Conservation (phyloP, 2,329 filamentous ascomycete species). For the Davidsoniella virescens region DNA sequence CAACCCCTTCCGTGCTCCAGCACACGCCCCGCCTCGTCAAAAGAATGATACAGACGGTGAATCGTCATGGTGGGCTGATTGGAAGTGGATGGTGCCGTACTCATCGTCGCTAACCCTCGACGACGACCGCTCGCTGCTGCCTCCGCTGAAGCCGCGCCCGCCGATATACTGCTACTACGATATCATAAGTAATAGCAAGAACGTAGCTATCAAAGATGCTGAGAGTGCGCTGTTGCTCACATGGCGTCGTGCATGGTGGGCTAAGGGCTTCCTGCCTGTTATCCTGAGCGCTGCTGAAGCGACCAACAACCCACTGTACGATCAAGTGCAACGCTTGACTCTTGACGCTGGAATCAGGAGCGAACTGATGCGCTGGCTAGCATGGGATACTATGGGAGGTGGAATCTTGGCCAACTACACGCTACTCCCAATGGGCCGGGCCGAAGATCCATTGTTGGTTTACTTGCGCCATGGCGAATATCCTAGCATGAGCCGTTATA, state of each 20-base stretch:
- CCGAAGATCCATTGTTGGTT: slow-evolving; percentile 53
- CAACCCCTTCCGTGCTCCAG: slow-evolving; percentile 52
- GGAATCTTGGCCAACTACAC: slow-evolving; percentile 66
- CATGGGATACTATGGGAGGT: slow-evolving; percentile 80
- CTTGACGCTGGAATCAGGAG: slow-evolving; percentile 45
- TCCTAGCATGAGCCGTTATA: slow-evolving; percentile 56
- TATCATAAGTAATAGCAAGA: slow-evolving; percentile 38
- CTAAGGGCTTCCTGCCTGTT: slow-evolving; percentile 74
- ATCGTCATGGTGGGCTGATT: slow-evolving; percentile 73
- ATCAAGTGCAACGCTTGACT: slow-evolving; percentile 47
- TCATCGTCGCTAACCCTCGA: slow-evolving; percentile 67
- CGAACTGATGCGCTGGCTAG: slow-evolving; percentile 72
- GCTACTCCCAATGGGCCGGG: slow-evolving; percentile 68
- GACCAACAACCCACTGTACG: slow-evolving; percentile 65
- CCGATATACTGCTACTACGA: slow-evolving; percentile 89
- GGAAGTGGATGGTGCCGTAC: slow-evolving; percentile 76
- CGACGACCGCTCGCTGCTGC: slow-evolving; percentile 68
- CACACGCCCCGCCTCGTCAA: slow-evolving; percentile 57
- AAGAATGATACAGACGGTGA: slow-evolving; percentile 64
- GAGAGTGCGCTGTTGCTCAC: slow-evolving; percentile 67
- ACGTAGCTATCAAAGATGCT: slow-evolving; percentile 48
- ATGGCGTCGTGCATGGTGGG: slow-evolving; percentile 93
- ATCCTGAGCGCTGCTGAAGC: slow-evolving; percentile 69
- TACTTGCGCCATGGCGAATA: slow-evolving; percentile 64
- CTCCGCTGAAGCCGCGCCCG: slow-evolving; percentile 52